Evolutionary conservation across 495 filamentous ascomycete species (phyloP).

Genomic region (Penicillium diatomitis): DNA sequence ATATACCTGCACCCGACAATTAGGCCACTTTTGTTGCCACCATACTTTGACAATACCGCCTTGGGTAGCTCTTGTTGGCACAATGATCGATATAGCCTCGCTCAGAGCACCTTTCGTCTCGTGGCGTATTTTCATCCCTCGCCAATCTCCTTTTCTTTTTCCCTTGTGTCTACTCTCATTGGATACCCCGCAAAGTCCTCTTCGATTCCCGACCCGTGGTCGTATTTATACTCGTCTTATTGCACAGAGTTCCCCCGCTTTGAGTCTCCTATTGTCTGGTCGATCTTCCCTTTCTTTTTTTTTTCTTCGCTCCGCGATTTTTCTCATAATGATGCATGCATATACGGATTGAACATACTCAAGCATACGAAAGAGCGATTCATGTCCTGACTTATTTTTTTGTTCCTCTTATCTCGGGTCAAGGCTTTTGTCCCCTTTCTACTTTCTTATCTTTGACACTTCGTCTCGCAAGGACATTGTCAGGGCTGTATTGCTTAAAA

Average conservation of each 20-base stretch:
- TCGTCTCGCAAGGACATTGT: background rate
- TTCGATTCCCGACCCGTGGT: background rate
- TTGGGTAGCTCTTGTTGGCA: background rate
- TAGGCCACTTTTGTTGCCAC: background rate
- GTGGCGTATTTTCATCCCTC: background rate
- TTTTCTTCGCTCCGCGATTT: background rate
- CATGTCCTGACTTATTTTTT: background rate
- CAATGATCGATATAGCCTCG: background rate
- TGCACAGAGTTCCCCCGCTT: background rate
- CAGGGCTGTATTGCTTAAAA: too few relatives aligned
- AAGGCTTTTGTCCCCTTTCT: background rate
- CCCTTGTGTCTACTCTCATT: slow-evolving; percentile 22
- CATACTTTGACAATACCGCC: too few relatives aligned
- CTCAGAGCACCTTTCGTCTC: background rate
- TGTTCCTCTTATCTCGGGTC: background rate
- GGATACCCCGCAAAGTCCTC: slow-evolving; percentile 30
- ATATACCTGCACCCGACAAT: background rate
- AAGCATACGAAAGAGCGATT: slow-evolving; percentile 17
- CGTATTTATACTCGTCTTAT: slow-evolving; percentile 3
- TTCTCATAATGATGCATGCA: slow-evolving; percentile 1
- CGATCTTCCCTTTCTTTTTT: slow-evolving; percentile 1
- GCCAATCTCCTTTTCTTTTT: background rate
- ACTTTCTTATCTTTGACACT: background rate
- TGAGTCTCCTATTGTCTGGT: background rate
- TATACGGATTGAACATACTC: slow-evolving; percentile 14